Evolutionary conservation across 345 rosid genomes (phyloP).

Genomic region (Aethionema arabicum): DNA sequence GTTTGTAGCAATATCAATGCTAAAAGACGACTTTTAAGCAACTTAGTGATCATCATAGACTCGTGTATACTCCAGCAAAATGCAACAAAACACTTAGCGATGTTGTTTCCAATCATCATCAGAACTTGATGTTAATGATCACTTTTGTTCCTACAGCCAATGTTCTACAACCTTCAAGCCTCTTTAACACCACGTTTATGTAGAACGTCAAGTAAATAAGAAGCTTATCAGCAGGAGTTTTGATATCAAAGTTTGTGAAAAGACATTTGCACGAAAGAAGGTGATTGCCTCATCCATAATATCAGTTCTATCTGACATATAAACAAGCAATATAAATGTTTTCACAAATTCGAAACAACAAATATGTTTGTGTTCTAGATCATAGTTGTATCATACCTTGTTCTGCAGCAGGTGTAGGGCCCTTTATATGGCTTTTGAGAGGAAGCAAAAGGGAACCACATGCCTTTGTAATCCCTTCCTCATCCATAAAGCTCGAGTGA

Average conservation of each 20-base stretch:
- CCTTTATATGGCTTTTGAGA: constrained; percentile 87
- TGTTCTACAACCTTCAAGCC: constrained; percentile 92
- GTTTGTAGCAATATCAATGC: no score
- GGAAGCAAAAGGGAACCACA: constrained; percentile 96
- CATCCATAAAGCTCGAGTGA: constrained; percentile 96
- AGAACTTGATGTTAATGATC: constrained; percentile 47
- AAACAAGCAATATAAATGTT: constrained; percentile 14
- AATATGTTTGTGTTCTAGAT: neutral
- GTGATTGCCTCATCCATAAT: constrained; percentile 93
- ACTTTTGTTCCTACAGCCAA: constrained; percentile 97
- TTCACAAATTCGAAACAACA: neutral
- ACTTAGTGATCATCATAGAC: neutral
- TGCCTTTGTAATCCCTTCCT: constrained; percentile 71
- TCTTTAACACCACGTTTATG: constrained; percentile 86
- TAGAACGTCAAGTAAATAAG: constrained; percentile 90
- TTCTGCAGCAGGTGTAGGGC: constrained; percentile 89
- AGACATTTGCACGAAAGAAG: constrained; percentile 91
- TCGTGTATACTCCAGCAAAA: neutral
- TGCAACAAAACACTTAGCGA: neutral
- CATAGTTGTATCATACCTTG: constrained; percentile 54
- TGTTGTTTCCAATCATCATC: neutral
- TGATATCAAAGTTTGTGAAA: constrained; percentile 92
- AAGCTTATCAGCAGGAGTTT: constrained; percentile 89
- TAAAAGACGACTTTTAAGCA: no score
- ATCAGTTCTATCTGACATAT: constrained; percentile 66